Percentiles rank a stretch among this genome's conserved stretches.
phyloP scores from a whole-genome alignment of 108 stramenopile genomes.

The Fistulifera pelliculosa region DNA sequence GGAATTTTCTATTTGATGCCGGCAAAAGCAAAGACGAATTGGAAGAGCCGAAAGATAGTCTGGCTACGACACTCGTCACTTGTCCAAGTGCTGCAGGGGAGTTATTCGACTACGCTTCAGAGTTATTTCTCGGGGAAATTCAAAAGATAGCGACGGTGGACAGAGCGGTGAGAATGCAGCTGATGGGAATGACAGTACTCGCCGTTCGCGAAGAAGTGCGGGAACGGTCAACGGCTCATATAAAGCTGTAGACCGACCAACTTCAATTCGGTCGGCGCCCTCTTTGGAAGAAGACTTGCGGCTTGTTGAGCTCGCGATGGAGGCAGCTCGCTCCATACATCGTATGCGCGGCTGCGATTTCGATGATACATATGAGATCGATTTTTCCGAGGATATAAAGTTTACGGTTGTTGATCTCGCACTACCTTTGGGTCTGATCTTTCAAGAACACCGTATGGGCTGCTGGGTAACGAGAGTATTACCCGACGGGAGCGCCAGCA shows the following conservation, averaged over 20 bases:
- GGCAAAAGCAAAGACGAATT: not conserved
- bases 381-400: conserved; percentile 53
- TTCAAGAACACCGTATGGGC: conserved; percentile 60
- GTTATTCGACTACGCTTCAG: too few species aligned
- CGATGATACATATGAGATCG: conserved; percentile 43
- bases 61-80: too few species aligned
- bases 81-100: too few species aligned
- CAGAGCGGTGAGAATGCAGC: too few species aligned
- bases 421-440: conserved; percentile 63
- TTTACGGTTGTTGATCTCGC: conserved; percentile 48
- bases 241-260: too few species aligned
- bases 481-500: conserved; percentile 47
- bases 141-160: too few species aligned
- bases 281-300: conserved; percentile 16
- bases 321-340: conserved; percentile 62
- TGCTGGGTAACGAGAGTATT: conserved; percentile 69
- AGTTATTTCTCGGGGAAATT: too few species aligned
- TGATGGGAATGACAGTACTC: too few species aligned
- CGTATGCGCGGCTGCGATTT: conserved; percentile 43
- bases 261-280: not conserved
- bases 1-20: not conserved
- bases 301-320: conserved; percentile 23
- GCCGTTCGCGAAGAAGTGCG: too few species aligned
- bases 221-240: too few species aligned
- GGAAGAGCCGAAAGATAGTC: too few species aligned